Evolutionary conservation across 2,329 filamentous ascomycete species (phyloP), one percentile per base, ranked within the genome.

Genomic region (Coniochaeta sp.): DNA sequence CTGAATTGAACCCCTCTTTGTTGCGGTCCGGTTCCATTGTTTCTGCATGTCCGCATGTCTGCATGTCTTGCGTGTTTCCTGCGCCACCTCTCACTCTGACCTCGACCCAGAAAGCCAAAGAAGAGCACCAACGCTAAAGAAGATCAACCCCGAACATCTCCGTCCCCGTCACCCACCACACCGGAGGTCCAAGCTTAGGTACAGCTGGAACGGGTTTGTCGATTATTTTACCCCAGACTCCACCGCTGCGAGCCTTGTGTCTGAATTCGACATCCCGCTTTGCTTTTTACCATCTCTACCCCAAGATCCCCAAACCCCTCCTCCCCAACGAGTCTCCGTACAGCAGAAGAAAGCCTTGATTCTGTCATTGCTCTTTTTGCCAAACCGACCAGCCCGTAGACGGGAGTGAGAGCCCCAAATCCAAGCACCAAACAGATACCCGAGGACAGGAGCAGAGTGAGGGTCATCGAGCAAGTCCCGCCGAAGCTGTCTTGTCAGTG

Each of bases 161-260:
- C 30, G 30, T 32, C 34, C 34, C 10, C 30, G 30, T 32, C 30
- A 32, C 30, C 36, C 14, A 6, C 36, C 36, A 8, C 36, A 6
- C 30, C 30, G 10, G 30, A 32, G 36, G 36, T 12, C 36, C 36
- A 40, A 40, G 36, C 36, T 40, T 40, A 40, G 14, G n/a, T 12
- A 24, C n/a, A 22, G 42, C 12, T 47, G 42, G 42, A 47, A n/a
- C n/a, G n/a, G 19, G 38, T 52, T 22, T 50, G 22, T 52, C n/a
- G 47, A 52, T 52, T 52, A 52, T 52, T 52, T 52, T 52, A 30
- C 47, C 47, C 47, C 47, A 52, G 22, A 52, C 47, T 52, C 47
- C 47, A 52, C 47, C 47, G 30, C 42, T 14, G 7, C 19, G 14
- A 30, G 22, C 30, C 47, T 52, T 16, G 26, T 24, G 47, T 52